phyloP scores from a whole-genome alignment of 2,329 filamentous ascomycete genomes.

The Elsinoe arachidis region DNA sequence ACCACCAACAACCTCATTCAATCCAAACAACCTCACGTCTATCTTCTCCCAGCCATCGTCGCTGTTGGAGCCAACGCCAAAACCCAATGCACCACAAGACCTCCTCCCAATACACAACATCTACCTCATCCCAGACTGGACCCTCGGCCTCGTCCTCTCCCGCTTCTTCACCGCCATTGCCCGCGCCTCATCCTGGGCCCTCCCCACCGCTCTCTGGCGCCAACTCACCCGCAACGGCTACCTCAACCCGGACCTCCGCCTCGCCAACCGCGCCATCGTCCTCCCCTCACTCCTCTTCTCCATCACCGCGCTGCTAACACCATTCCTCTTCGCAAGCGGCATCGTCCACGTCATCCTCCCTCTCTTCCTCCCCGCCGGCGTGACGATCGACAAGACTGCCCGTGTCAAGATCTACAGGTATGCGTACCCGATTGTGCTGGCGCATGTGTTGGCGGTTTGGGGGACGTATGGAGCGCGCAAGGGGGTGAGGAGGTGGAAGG shows the following conservation, averaged over 20 bases:
- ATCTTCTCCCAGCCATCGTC: slow-evolving; percentile 5
- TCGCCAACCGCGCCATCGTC: slow-evolving; percentile 82
- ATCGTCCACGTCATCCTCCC: slow-evolving; percentile 34
- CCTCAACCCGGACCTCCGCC: slow-evolving; percentile 64
- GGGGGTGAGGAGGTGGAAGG: slow-evolving; percentile 66
- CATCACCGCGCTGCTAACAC: slow-evolving; percentile 52
- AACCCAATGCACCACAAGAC: slow-evolving; percentile 20
- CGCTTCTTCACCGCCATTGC: slow-evolving; percentile 67
- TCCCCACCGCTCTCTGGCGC: slow-evolving; percentile 65
- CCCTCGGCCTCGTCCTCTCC: slow-evolving; percentile 80
- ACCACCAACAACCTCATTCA: slow-evolving; percentile 6
- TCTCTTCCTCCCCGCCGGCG: slow-evolving; percentile 11
- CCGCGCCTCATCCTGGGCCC: slow-evolving; percentile 58
- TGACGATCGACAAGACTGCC: slow-evolving; percentile 1
- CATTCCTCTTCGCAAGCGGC: slow-evolving; percentile 50
- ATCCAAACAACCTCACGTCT: slow-evolving; percentile 1
- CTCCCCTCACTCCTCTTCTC: slow-evolving; percentile 62
- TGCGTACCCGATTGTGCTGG: slow-evolving; percentile 60
- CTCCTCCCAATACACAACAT: slow-evolving; percentile 57
- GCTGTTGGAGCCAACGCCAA: neutral
- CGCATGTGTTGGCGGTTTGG: slow-evolving; percentile 39
- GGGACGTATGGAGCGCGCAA: slow-evolving; percentile 43
- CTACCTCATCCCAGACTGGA: slow-evolving; percentile 88
- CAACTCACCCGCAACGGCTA: slow-evolving; percentile 64
- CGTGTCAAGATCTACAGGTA: slow-evolving; percentile 48